Evolutionary conservation across 192 early-diverging fungal species (phyloP), one percentile per base, ranked within the genome.

Genomic region (Paraglomus brasilianum): DNA sequence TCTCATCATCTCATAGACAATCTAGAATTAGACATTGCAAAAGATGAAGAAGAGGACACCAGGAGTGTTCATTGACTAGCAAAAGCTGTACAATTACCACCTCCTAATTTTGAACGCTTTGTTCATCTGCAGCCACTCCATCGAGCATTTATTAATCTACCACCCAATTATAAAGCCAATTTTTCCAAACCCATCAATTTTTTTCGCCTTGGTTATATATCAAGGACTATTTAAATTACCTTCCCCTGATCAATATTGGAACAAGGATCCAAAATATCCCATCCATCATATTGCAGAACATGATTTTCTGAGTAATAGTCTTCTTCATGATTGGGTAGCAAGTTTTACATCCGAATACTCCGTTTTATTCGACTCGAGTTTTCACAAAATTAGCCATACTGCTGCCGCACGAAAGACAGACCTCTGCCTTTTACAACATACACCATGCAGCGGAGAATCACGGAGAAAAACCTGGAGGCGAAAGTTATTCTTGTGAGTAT

Each of bases 221-320:
- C 57, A 59, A 41, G 57, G 13, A 59, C 36, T 59, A 41, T 59
- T 30, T 30, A 59, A 59, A 15, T 59, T 59, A 41, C 39, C 57
- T 30, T 59, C 36, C 2, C 57, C 42, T 59, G 30, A 59, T 24
- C 57, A 59, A 11, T 59, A 59, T 41, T 59, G 57, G 17, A 59
- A 36, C 42, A 14, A 59, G 39, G 15, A 24, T 41, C 10, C 38
- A 10, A 59, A 59, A 17, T 17, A 41, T 39, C 11, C 57, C 30
- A 39, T 59, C n/a, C 17, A 59, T 59, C 24, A 1, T 59, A 59
- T 59, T 59, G 38, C 17, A 59, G 42, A 59, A 59, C n/a, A 30
- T n/a, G n/a, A n/a, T n/a, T n/a, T n/a, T n/a, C n/a, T n/a, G n/a
- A n/a, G n/a, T n/a, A n/a, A n/a, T n/a, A n/a, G n/a, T n/a, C n/a